A percentile compares a stretch with the other conserved stretches of the same genome.
phyloP scores from a whole-genome alignment of 148 eudicot genomes.

The Arctostaphylos glauca region DNA sequence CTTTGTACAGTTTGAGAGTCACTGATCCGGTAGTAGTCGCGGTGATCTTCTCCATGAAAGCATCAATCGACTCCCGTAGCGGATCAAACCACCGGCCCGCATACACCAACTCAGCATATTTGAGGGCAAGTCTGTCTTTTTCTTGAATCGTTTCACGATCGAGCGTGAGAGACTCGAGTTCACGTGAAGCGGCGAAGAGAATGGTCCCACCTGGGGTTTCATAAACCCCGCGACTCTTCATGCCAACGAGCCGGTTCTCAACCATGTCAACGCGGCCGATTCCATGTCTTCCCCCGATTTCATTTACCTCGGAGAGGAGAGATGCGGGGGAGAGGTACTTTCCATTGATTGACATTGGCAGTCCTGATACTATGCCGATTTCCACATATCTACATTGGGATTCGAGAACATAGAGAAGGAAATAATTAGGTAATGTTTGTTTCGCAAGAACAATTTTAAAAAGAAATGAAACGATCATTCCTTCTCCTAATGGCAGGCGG shows the following conservation, averaged over 20 bases:
- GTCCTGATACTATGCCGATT: slow-evolving; percentile 73
- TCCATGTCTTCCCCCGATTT: slow-evolving; percentile 72
- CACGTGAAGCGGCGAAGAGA: slow-evolving; percentile 59
- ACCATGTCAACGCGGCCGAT: slow-evolving; percentile 89
- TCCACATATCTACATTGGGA: slow-evolving; percentile 55
- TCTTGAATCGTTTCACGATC: slow-evolving; percentile 74
- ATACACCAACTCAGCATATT: slow-evolving; percentile 82
- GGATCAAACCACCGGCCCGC: slow-evolving; percentile 91
- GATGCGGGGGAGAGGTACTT: slow-evolving; percentile 80
- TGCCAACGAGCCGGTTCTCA: slow-evolving; percentile 86
- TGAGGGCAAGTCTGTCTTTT: slow-evolving; percentile 65
- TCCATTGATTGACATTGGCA: slow-evolving; percentile 78
- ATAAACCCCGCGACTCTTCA: slow-evolving; percentile 89
- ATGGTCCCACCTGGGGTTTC: slow-evolving; percentile 94
- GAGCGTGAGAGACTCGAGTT: slow-evolving; percentile 79
- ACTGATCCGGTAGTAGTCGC: slow-evolving; percentile 84
- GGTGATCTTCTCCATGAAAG: slow-evolving; percentile 77
- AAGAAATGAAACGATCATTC: no score
- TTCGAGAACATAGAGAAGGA: background rate
- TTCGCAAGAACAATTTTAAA: no score
- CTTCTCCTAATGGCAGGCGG: no score
- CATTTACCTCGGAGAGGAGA: slow-evolving; percentile 67
- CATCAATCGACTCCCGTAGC: slow-evolving; percentile 73
- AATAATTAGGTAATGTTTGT: background rate
- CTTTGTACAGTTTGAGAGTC: slow-evolving; percentile 76